Base-by-base conservation (phyloP, 768 basidiomycete species). In the Boletales sp. region DNA sequence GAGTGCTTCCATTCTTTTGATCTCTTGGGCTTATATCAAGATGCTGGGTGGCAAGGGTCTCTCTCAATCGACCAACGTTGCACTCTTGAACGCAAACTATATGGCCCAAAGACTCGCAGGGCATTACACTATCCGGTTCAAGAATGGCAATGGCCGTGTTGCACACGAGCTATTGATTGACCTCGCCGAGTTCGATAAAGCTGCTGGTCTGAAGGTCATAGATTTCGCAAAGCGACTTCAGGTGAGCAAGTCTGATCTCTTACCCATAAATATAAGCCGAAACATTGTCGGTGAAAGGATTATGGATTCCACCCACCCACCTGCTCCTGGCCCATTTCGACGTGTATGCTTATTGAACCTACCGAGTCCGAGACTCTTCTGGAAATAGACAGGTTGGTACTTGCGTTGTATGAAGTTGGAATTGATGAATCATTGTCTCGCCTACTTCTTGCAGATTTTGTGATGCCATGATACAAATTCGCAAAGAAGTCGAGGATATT, bases 21-120 rank as follows among this genome's bases (percentile, higher is more conserved):
- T 98, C 61, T 97, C 94, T 0, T 98, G 95, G 94, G 95, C 97
- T 12, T 99, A 97, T 69, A 91, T 97, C 78, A 95, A 90, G 74
- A 98, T 99, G 97, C 82, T 99, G n/a, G 97, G 97, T 24, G 95
- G 94, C 8, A 74, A 82, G 48, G 97, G 97, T 8, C 80, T 99
- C 24, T 80, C 83, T 19, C 80, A 92, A 51, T 85, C 93, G 0
- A 89, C 94, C 3, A 89, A 87, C 59, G 72, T 90, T 29, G 92
- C 97, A 2, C 78, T 99, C 29, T 79, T 99, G 38, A 97, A 86
- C 62, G 97, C 97, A 43, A 99, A 99, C 69, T 99, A 98, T 70
- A 97, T 97, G 81, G 94, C 94, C 17, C 79, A 86, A 60, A 82
- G 92, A 41, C 82, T 99, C 31, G 79, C 84, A 42, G 82, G 79